Base-by-base conservation (phyloP, 805 yeast genomes). In the Schizosaccharomyces japonicus region DNA sequence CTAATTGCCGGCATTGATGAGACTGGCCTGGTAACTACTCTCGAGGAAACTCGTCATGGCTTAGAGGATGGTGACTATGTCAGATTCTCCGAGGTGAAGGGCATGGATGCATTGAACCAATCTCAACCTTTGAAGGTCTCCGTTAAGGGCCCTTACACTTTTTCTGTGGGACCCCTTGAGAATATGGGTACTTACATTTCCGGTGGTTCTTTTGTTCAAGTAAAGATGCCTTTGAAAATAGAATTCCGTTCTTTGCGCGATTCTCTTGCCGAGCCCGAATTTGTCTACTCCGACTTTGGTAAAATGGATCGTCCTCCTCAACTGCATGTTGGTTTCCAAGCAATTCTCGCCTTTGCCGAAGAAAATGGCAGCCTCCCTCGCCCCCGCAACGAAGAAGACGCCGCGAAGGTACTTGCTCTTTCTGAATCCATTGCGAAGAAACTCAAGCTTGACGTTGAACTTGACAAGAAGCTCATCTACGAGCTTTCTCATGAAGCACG, bases 91-190 rank as follows among this genome's bases (percentile, higher is more conserved):
- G 96, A 85, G 63, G 78, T 85, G 32, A 72, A 76, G 57, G 96
- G 96, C 34, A 67, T 83, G 58, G 75, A 71, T 7, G 69, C 69
- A 52, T 65, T 83, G 52, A 81, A 85, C 60, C 76, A 76, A 54
- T 93, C 87, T 4, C 64, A 70, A 49, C 71, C 83, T 13, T 75
- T 68, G 59, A 78, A 80, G 58, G 73, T 90, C 48, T 78, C 76
- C 58, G 95, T 84, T 1, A 68, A 80, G 51, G 98, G 96, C 13
- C 98, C 98, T n/a, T 84, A 73, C 59, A 92, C 95, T 2, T 90
- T 80, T 68, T 76, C 73, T 58, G 73, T 87, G 50, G 74, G 71
- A 13, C 58, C 64, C 21, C 67, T 70, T 0, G 56, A 65, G 21
- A 70, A 73, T 49, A 66, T 73, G 50, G 94, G 85, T 21, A 21